These are phyloP conservation scores for Ceratocystis lukuohia DNA, from an alignment of 2,329 filamentous ascomycete species.

Conservation along the genomic window DNA sequence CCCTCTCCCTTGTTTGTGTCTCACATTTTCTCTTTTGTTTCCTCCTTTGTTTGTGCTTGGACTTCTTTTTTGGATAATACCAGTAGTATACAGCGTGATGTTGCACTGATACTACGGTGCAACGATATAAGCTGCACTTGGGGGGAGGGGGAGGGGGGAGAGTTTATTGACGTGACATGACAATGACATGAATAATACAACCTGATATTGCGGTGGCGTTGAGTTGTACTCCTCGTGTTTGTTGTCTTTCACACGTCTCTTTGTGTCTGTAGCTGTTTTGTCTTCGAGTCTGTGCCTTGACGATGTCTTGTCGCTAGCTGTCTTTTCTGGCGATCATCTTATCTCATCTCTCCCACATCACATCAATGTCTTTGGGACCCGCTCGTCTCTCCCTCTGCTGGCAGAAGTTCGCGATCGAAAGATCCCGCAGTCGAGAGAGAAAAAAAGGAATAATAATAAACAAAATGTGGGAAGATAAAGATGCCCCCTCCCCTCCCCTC, in stretches of 20 bases:
- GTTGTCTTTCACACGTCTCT: not conserved
- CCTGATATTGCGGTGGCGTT: not conserved
- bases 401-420: not conserved
- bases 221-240: not conserved
- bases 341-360: no score
- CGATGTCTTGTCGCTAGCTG: no score
- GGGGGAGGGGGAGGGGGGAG: not conserved
- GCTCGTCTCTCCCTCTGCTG: not conserved
- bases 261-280: not conserved
- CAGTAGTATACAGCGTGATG: not conserved
- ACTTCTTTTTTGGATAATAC: not conserved
- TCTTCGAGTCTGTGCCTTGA: no score
- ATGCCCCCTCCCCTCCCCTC: no score
- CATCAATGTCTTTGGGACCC: not conserved
- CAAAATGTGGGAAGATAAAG: no score
- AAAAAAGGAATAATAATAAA: not conserved
- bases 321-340: no score
- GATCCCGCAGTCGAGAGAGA: not conserved
- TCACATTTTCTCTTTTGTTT: not conserved
- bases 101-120: not conserved
- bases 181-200: slow-evolving; percentile 6
- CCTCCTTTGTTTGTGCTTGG: slow-evolving; percentile 1
- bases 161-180: slow-evolving; percentile 2
- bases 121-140: not conserved
- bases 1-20: not conserved